Conservation (phyloP, 2,329 filamentous ascomycete species). For the Xylariaceae sp. region DNA sequence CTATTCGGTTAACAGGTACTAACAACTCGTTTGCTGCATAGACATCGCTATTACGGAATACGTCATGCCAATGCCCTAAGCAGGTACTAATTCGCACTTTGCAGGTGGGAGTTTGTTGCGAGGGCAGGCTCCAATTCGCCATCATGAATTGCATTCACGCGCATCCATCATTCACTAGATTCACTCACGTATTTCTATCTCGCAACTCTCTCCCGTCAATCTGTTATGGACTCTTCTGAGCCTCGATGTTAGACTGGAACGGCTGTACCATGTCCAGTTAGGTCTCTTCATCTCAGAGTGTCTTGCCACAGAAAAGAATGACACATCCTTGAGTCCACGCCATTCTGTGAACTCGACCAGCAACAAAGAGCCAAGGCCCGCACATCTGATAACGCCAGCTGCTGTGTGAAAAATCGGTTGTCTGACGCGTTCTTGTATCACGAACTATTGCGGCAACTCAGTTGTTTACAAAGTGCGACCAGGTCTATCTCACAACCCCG, state of each 20-base stretch:
- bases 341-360: not conserved
- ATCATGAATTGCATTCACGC: conserved; percentile 29
- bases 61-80: too few species aligned
- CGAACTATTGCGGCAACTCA: too few species aligned
- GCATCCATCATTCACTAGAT: conserved; percentile 23
- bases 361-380: not conserved
- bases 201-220: not conserved
- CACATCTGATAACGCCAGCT: not conserved
- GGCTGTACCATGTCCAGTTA: not conserved
- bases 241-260: not conserved
- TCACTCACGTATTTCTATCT: conserved; percentile 24
- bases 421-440: too few species aligned
- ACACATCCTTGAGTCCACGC: not conserved
- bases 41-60: conserved; percentile 4
- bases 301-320: not conserved
- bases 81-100: too few species aligned
- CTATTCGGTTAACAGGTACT: not conserved
- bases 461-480: too few species aligned
- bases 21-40: not conserved
- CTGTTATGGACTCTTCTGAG: not conserved
- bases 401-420: not conserved
- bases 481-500: not conserved
- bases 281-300: not conserved
- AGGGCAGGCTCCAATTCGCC: conserved; percentile 17
- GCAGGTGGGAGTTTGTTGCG: too few species aligned